phyloP scores from a whole-genome alignment of 352 stramenopile species.

The Pythium volutum region DNA sequence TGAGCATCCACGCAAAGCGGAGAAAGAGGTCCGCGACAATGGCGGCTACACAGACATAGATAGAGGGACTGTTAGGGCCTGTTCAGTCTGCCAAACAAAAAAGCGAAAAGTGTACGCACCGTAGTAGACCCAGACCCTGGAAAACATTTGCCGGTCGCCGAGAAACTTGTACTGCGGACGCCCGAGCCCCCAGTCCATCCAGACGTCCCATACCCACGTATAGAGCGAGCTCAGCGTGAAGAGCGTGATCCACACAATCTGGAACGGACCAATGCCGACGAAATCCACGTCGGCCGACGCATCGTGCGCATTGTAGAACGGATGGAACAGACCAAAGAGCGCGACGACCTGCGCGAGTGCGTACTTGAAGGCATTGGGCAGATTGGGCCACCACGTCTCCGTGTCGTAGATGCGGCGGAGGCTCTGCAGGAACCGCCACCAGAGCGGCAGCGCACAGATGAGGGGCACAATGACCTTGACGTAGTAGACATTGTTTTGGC shows the following conservation, averaged over 20 bases:
- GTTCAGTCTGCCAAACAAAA: not conserved
- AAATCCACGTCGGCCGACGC: constrained; percentile 20
- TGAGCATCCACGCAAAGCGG: constrained; percentile 79
- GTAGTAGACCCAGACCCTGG: constrained; percentile 77
- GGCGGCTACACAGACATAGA: constrained; percentile 28
- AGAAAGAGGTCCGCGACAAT: constrained; percentile 81
- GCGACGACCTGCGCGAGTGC: constrained; percentile 79
- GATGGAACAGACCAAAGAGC: constrained; percentile 86
- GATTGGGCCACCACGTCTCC: constrained; percentile 92
- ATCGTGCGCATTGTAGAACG: constrained; percentile 48
- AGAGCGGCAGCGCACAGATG: constrained; percentile 93
- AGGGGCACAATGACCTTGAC: constrained; percentile 94
- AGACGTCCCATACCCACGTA: constrained; percentile 83
- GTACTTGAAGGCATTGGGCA: constrained; percentile 97
- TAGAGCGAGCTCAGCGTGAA: constrained; percentile 82
- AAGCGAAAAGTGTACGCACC: constrained; percentile 15
- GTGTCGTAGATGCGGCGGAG: constrained; percentile 94
- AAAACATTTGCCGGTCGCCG: constrained; percentile 84
- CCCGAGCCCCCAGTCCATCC: constrained; percentile 85
- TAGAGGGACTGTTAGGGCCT: not conserved
- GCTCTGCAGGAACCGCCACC: constrained; percentile 97
- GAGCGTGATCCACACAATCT: constrained; percentile 69
- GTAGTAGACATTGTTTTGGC: constrained; percentile 88
- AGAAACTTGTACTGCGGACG: constrained; percentile 76
- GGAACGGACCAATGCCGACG: constrained; percentile 29